phyloP scores from a whole-genome alignment of 1,284 basidiomycete genomes.

The Moniliella sp. region DNA sequence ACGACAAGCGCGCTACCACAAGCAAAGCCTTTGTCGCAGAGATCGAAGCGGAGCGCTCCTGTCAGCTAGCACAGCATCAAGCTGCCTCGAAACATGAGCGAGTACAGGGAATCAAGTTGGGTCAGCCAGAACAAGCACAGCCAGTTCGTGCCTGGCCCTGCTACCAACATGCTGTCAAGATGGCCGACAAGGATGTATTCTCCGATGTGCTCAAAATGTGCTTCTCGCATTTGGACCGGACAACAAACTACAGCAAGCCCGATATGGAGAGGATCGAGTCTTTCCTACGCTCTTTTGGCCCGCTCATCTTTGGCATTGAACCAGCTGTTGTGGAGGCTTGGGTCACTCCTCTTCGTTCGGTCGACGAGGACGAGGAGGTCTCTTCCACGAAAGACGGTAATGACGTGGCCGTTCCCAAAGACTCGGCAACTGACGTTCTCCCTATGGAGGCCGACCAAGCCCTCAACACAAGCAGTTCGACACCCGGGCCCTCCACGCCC shows the following conservation, averaged over 20 bases:
- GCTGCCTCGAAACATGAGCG: too few relatives aligned
- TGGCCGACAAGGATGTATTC: constrained; percentile 58
- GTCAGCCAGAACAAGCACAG: too few relatives aligned
- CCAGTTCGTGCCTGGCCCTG: constrained; percentile 19
- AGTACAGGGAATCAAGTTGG: constrained; percentile 19
- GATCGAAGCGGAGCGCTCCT: constrained; percentile 56
- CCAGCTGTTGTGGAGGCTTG: constrained; percentile 2
- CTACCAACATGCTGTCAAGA: constrained; percentile 54
- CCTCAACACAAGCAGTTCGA: too few relatives aligned
- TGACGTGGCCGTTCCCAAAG: too few relatives aligned
- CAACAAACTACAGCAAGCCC: constrained; percentile 46
- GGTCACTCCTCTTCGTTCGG: constrained; percentile 5
- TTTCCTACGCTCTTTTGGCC: constrained; percentile 66
- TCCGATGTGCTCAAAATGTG: constrained; percentile 74
- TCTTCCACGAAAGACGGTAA: too few relatives aligned
- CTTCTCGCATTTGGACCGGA: constrained; percentile 69
- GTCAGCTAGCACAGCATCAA: constrained; percentile 41
- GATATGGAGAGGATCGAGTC: constrained; percentile 66
- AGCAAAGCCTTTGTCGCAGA: constrained; percentile 70
- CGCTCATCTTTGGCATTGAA: too few relatives aligned
- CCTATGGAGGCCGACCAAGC: too few relatives aligned
- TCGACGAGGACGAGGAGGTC: too few relatives aligned
- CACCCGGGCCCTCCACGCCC: constrained; percentile 1
- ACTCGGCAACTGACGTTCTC: too few relatives aligned
- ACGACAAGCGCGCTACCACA: constrained; percentile 87